Percentiles rank a stretch among this genome's conserved stretches.
phyloP scores from a whole-genome alignment of 2,329 filamentous ascomycete species.

The Colletotrichum sp. region DNA sequence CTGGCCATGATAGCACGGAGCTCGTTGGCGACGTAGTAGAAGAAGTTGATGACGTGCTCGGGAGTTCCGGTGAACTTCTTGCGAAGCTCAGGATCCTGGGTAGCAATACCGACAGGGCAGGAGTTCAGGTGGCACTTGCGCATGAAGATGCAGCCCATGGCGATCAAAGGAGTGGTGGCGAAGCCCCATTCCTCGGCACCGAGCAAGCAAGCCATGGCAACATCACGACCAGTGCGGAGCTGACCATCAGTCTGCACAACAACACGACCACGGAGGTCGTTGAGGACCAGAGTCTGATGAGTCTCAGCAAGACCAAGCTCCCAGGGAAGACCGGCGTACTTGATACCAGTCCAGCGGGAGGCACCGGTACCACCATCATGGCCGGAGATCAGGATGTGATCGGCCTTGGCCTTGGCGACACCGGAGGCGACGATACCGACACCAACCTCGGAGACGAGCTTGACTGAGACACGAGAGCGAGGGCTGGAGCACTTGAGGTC shows the following conservation, averaged over 20 bases:
- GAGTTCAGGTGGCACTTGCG: conserved; percentile 78
- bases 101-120: conserved; percentile 91
- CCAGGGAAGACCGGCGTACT: conserved; percentile 96
- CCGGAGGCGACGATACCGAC: conserved; percentile 97
- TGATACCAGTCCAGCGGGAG: conserved; percentile 97
- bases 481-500: conserved; percentile 97
- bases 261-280: conserved; percentile 93
- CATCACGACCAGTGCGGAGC: conserved; percentile 87
- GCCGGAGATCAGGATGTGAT: conserved; percentile 95
- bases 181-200: conserved; percentile 99
- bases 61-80: conserved; percentile 94
- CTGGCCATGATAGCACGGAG: conserved; percentile 96
- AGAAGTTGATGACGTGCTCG: conserved; percentile 98
- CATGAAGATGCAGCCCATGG: conserved; percentile 98
- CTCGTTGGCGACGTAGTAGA: conserved; percentile 97
- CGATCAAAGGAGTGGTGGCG: conserved; percentile 91
- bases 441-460: conserved; percentile 96
- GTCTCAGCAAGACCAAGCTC: conserved; percentile 96
- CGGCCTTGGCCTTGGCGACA: conserved; percentile 96
- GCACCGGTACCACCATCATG: conserved; percentile 97
- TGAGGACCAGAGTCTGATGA: conserved; percentile 93
- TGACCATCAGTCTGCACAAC: conserved; percentile 97
- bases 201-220: conserved; percentile 91
- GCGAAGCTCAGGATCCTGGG: conserved; percentile 90
- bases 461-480: conserved; percentile 89